A percentile compares a stretch with the other conserved stretches of the same genome.
phyloP scores from a whole-genome alignment of 2,329 filamentous ascomycete species.

The Arthroderma uncinatum region DNA sequence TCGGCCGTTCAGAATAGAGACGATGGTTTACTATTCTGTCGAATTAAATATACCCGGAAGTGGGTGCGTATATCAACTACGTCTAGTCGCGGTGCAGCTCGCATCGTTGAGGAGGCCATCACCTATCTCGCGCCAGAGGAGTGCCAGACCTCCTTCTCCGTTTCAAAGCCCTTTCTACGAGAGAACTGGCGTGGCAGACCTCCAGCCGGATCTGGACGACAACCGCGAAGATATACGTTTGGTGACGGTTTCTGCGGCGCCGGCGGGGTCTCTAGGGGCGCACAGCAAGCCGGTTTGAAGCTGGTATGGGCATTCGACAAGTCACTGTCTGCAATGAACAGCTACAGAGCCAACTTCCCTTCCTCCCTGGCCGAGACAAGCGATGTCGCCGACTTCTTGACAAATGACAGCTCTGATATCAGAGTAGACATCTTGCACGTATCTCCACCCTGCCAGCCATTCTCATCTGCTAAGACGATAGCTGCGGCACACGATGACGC shows the following conservation, averaged over 20 bases:
- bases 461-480: slow-evolving; percentile 59
- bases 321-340: slow-evolving; percentile 44
- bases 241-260: slow-evolving; percentile 64
- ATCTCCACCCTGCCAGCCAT: slow-evolving; percentile 67
- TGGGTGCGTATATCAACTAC: slow-evolving; percentile 14
- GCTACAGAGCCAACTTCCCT: slow-evolving; percentile 50
- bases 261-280: slow-evolving; percentile 59
- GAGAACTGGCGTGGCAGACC: slow-evolving; percentile 21
- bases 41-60: slow-evolving; percentile 22
- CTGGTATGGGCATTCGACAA: slow-evolving; percentile 56
- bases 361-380: slow-evolving; percentile 24
- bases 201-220: no score
- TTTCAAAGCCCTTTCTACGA: slow-evolving; percentile 18
- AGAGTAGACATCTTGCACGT: slow-evolving; percentile 60
- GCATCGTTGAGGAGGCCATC: slow-evolving; percentile 17
- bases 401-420: slow-evolving; percentile 23
- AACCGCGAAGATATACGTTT: slow-evolving; percentile 49
- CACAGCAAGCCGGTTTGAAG: slow-evolving; percentile 46
- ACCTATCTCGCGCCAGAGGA: slow-evolving; percentile 24
- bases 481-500: slow-evolving; percentile 48
- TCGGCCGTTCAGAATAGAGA: slow-evolving; percentile 17
- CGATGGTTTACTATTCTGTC: slow-evolving; percentile 27
- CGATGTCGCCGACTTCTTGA: slow-evolving; percentile 38
- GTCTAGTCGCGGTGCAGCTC: slow-evolving; percentile 10
- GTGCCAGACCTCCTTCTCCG: slow-evolving; percentile 19